Evolutionary conservation across 495 filamentous ascomycete species (phyloP).

Genomic region (Chaetomidium leptoderma): DNA sequence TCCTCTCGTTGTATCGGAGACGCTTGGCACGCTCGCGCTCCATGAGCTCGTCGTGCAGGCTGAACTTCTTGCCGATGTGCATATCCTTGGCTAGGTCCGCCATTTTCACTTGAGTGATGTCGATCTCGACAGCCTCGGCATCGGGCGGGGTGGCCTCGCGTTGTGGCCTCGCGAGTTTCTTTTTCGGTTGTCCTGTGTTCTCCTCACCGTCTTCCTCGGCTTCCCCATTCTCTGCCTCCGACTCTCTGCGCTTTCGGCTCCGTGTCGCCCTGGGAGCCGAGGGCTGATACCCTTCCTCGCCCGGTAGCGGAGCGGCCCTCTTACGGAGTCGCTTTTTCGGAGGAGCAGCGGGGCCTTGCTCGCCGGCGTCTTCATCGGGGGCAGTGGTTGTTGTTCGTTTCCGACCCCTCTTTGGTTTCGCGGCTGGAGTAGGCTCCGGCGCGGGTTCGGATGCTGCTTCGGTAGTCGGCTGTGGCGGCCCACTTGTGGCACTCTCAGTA

Average conservation of each 20-base stretch:
- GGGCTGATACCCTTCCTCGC: slow-evolving; percentile 11
- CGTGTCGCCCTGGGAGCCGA: slow-evolving; percentile 1
- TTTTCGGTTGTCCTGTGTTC: slow-evolving; percentile 23
- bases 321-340: slow-evolving; percentile 9
- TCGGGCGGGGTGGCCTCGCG: slow-evolving; percentile 66
- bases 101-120: slow-evolving; percentile 70
- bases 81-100: slow-evolving; percentile 73
- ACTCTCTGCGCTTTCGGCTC: slow-evolving; percentile 10
- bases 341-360: slow-evolving; percentile 2
- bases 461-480: background rate
- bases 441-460: slow-evolving; percentile 2
- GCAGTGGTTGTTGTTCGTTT: slow-evolving; percentile 20
- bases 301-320: slow-evolving; percentile 9
- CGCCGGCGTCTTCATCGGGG: slow-evolving; percentile 6
- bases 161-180: slow-evolving; percentile 21
- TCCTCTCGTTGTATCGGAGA: slow-evolving; percentile 36
- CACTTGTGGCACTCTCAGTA: background rate
- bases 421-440: background rate
- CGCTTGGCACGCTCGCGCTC: slow-evolving; percentile 44
- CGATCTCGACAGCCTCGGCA: slow-evolving; percentile 67
- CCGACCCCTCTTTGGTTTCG: slow-evolving; percentile 16
- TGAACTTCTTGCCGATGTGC: slow-evolving; percentile 75
- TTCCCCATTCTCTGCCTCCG: background rate
- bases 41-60: slow-evolving; percentile 56
- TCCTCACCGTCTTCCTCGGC: slow-evolving; percentile 20